phyloP scores from a whole-genome alignment of 225 moss, liverwort and hornwort genomes.

The Ulota crispa region DNA sequence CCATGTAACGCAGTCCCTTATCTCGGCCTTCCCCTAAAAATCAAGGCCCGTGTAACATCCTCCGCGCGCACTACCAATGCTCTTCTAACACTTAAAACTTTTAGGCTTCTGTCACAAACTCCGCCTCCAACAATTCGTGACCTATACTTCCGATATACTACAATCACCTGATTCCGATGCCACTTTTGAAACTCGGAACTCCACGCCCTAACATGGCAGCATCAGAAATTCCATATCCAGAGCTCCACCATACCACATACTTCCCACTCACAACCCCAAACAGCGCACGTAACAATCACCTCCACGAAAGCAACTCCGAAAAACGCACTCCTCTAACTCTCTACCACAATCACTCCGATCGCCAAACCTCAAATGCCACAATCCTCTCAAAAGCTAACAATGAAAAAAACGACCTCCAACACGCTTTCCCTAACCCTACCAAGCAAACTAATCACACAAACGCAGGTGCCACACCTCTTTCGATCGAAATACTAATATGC shows the following conservation, averaged over 20 bases:
- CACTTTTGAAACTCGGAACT: neutral
- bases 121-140: conserved; percentile 18
- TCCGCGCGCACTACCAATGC: conserved; percentile 15
- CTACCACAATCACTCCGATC: neutral
- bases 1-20: conserved; percentile 49
- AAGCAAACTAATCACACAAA: neutral
- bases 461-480: neutral
- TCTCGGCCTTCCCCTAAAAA: conserved; percentile 2
- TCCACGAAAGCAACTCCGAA: neutral
- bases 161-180: neutral
- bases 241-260: conserved; percentile 10
- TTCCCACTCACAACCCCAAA: neutral
- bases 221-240: conserved; percentile 16
- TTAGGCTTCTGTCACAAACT: neutral
- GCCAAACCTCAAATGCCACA: neutral
- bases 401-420: neutral
- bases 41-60: conserved; percentile 30
- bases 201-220: neutral
- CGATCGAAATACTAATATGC: neutral
- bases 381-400: neutral
- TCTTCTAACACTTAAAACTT: neutral
- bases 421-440: neutral
- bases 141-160: neutral
- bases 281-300: neutral
- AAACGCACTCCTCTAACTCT: neutral